Conservation (phyloP, 176 grass and related monocot genomes). For the Carex pumila region DNA sequence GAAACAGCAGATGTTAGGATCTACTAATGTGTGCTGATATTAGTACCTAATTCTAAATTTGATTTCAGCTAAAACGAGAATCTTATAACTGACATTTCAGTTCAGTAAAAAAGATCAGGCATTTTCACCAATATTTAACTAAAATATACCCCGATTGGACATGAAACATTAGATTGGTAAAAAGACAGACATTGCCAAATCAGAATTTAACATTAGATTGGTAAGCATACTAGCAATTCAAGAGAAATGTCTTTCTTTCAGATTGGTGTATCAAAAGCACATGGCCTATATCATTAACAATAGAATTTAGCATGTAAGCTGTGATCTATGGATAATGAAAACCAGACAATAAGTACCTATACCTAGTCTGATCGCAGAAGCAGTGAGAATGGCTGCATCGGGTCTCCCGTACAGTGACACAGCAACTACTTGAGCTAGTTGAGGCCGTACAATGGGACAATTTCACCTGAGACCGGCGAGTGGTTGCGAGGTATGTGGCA, state of each 20-base stretch:
- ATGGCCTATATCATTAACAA: neutral
- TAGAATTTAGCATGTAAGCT: neutral
- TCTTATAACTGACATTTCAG: neutral
- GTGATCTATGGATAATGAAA: neutral
- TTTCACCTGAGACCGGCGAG: conserved; percentile 3
- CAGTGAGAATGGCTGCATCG: conserved; percentile 7
- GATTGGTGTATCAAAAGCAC: neutral
- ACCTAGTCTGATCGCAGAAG: neutral
- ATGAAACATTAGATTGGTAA: too few relatives aligned
- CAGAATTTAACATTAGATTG: neutral
- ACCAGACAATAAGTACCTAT: neutral
- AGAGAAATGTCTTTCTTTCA: neutral
- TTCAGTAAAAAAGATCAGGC: neutral
- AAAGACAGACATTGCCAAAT: neutral
- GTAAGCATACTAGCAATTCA: neutral
- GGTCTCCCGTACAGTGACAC: conserved; percentile 11
- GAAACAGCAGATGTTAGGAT: neutral
- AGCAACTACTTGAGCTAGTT: neutral
- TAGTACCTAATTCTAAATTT: neutral
- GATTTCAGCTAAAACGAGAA: neutral
- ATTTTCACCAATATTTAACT: neutral
- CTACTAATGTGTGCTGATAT: neutral
- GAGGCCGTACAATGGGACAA: conserved; percentile 10
- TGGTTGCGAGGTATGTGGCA: conserved; percentile 13
- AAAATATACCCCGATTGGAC: neutral